These are phyloP conservation scores for Coelastrella sp. DNA, from an alignment of 139 green algal genomes.

Conservation along the genomic window DNA sequence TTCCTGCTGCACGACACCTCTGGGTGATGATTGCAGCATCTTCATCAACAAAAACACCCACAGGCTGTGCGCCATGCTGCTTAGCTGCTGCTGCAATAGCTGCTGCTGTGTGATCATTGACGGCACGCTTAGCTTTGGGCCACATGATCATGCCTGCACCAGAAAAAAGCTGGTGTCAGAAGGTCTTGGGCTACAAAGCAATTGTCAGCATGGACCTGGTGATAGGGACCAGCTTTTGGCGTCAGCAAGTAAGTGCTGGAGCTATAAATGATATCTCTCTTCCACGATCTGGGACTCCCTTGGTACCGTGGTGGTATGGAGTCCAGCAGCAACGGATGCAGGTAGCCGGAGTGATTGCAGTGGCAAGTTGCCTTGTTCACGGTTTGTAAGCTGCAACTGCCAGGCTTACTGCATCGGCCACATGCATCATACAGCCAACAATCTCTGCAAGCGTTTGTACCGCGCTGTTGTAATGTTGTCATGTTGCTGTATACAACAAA, in stretches of 20 bases:
- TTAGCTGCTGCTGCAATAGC: slow-evolving; percentile 69
- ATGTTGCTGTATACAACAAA: no score
- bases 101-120: slow-evolving; percentile 63
- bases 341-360: no score
- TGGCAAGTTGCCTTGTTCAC: no score
- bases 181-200: neutral
- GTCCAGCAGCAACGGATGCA: no score
- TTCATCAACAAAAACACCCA: slow-evolving; percentile 93
- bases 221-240: neutral
- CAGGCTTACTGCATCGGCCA: no score
- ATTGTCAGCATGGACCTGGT: neutral
- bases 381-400: no score
- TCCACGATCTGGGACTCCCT: neutral
- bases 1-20: slow-evolving; percentile 60
- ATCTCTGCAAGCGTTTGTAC: no score
- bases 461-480: no score
- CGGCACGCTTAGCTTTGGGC: slow-evolving; percentile 81
- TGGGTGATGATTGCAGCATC: slow-evolving; percentile 71
- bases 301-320: neutral
- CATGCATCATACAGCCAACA: no score
- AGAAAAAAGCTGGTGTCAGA: neutral
- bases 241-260: neutral
- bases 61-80: slow-evolving; percentile 62
- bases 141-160: slow-evolving; percentile 89
- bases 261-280: neutral